Conservation (phyloP, 2,329 filamentous ascomycete genomes). For the Trichoderma citrinoviride region DNA sequence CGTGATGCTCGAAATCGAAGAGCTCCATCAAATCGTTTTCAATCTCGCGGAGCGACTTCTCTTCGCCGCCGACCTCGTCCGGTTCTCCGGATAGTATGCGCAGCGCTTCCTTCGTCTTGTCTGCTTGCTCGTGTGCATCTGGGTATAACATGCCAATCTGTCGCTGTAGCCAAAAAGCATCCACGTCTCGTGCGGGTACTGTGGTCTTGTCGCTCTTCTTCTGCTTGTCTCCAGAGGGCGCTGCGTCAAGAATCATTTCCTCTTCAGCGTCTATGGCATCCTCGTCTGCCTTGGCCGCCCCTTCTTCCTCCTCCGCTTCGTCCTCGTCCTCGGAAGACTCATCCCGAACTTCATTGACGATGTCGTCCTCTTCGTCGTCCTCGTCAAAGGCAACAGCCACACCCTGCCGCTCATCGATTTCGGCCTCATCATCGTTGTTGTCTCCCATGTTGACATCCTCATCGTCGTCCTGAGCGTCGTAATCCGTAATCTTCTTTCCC, state of each 20-base stretch:
- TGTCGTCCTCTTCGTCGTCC: constrained; percentile 74
- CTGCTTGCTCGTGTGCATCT: constrained; percentile 88
- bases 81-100: constrained; percentile 75
- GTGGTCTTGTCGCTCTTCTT: constrained; percentile 56
- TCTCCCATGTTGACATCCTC: constrained; percentile 76
- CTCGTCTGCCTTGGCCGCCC: constrained; percentile 52
- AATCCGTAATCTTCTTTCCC: constrained; percentile 98
- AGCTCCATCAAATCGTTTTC: constrained; percentile 98
- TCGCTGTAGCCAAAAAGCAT: constrained; percentile 95
- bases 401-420: constrained; percentile 91
- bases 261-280: constrained; percentile 64
- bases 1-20: constrained; percentile 95
- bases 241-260: constrained; percentile 80
- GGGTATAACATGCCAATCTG: constrained; percentile 85
- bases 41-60: constrained; percentile 84
- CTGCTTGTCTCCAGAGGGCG: constrained; percentile 44
- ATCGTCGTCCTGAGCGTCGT: constrained; percentile 93
- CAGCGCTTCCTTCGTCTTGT: constrained; percentile 84
- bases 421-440: constrained; percentile 62
- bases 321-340: constrained; percentile 82
- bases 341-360: constrained; percentile 84
- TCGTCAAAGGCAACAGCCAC: constrained; percentile 97
- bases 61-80: constrained; percentile 69
- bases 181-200: constrained; percentile 83
- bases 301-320: constrained; percentile 59